Evolutionary conservation across 768 basidiomycete genomes (phyloP), one percentile per base, ranked within the genome.

Genomic region (Trametes sanguinea): DNA sequence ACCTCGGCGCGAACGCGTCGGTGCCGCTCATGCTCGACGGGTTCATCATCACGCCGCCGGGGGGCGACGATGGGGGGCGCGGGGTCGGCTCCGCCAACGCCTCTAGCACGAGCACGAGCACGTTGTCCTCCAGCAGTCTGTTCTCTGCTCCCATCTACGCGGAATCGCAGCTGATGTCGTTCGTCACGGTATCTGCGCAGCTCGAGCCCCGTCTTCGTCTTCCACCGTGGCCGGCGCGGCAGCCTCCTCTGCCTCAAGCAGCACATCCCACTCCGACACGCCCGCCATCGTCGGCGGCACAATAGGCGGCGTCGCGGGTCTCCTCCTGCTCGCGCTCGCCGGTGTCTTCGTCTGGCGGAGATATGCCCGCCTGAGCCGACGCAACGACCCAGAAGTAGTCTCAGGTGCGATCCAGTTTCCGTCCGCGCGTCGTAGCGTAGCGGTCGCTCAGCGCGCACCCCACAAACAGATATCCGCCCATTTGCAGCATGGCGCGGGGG

Each of bases 401-500:
- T 22, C 22, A 22, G 22, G 22, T 22, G 22, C 22, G 22, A 22
- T 22, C 22, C 22, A 22, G 22, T 22, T 22, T 22, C 22, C 22
- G 22, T 22, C 22, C 22, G 22, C 22, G 22, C 22, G 22, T 22
- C 22, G 22, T 22, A 22, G 22, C 22, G 22, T 22, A 22, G 22
- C 22, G 22, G 22, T 22, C 22, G 22, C 22, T 22, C 22, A 22
- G 22, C 22, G 22, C 22, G 22, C 22, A 22, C 22, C 22, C 22
- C 22, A 3, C 22, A 27, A 6, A 22, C 37, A 57, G 56, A 57
- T 9, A 57, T 57, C 35, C 56, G 56, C 1, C 56, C 56, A 6
- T 57, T 57, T 22, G 56, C 56, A 1, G 56, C 56, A 8, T 57
- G 56, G 56, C 56, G 56, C 14, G 56, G 56, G 22, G 16, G 29